phyloP scores from a whole-genome alignment of 805 yeast species.

The Zygotorulaspora sp. region DNA sequence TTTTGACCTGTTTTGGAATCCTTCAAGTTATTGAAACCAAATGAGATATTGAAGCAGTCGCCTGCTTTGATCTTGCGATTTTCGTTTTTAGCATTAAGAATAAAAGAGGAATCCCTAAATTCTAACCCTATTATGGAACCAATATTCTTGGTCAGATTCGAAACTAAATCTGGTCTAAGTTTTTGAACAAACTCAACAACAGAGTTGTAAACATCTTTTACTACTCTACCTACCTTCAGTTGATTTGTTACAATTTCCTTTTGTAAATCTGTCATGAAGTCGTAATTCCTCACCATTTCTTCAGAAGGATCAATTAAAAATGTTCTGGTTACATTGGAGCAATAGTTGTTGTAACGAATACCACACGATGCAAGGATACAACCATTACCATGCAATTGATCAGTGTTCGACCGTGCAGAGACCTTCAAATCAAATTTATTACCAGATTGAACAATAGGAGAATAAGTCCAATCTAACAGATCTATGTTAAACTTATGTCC shows the following conservation, averaged over 20 bases:
- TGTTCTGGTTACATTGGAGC: slow-evolving; percentile 83
- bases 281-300: slow-evolving; percentile 74
- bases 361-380: slow-evolving; percentile 82
- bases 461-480: slow-evolving; percentile 86
- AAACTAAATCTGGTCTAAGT: slow-evolving; percentile 61
- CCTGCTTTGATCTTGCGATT: slow-evolving; percentile 59
- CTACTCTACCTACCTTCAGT: slow-evolving; percentile 63
- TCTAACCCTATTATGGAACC: slow-evolving; percentile 91
- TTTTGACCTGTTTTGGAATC: slow-evolving; percentile 48
- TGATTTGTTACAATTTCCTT: slow-evolving; percentile 49
- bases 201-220: slow-evolving; percentile 62
- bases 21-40: slow-evolving; percentile 68
- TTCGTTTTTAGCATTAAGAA: slow-evolving; percentile 69
- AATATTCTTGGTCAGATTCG: slow-evolving; percentile 65
- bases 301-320: slow-evolving; percentile 85
- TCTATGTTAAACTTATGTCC: slow-evolving; percentile 71
- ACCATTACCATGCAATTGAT: slow-evolving; percentile 62
- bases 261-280: slow-evolving; percentile 67
- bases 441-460: slow-evolving; percentile 87
- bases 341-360: slow-evolving; percentile 79
- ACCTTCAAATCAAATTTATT: slow-evolving; percentile 79
- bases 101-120: slow-evolving; percentile 72
- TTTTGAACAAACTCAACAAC: slow-evolving; percentile 55
- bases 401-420: slow-evolving; percentile 69
- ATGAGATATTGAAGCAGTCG: slow-evolving; percentile 65